A percentile compares a stretch with the other conserved stretches of the same genome.
Conservation (phyloP, 108 stramenopile species). For the Cyclotella sp. region DNA sequence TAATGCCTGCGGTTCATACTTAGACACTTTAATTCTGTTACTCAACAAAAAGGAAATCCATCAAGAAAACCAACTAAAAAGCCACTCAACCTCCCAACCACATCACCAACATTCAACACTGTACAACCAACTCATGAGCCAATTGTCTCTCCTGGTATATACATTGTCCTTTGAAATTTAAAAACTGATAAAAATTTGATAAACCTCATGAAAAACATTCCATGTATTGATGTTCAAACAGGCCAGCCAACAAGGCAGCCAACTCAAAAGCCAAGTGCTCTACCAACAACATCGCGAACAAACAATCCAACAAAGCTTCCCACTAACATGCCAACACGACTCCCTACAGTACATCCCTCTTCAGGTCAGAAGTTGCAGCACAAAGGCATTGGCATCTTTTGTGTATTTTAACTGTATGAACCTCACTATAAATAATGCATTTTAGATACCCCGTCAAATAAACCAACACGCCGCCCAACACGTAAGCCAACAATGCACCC, state of each 20-base stretch:
- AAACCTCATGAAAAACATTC: too few relatives aligned
- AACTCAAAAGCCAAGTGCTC: background rate
- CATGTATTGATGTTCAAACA: too few relatives aligned
- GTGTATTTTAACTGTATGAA: too few relatives aligned
- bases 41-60: background rate
- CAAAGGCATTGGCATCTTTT: conserved; percentile 12
- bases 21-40: background rate
- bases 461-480: too few relatives aligned
- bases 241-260: background rate
- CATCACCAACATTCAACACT: background rate
- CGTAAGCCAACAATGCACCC: too few relatives aligned
- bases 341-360: background rate
- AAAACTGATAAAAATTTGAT: too few relatives aligned
- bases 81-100: background rate
- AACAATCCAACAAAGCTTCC: background rate
- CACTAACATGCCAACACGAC: background rate
- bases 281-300: background rate
- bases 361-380: background rate
- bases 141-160: too few relatives aligned
- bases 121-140: too few relatives aligned
- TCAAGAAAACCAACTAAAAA: background rate
- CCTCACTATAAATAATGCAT: too few relatives aligned
- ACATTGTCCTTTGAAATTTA: too few relatives aligned
- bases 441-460: too few relatives aligned
- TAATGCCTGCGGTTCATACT: too few relatives aligned